Percentiles rank a stretch among this genome's conserved stretches.
These are phyloP conservation scores for Trametes pubescens DNA, from an alignment of 1,284 basidiomycete species.

Conservation along the genomic window DNA sequence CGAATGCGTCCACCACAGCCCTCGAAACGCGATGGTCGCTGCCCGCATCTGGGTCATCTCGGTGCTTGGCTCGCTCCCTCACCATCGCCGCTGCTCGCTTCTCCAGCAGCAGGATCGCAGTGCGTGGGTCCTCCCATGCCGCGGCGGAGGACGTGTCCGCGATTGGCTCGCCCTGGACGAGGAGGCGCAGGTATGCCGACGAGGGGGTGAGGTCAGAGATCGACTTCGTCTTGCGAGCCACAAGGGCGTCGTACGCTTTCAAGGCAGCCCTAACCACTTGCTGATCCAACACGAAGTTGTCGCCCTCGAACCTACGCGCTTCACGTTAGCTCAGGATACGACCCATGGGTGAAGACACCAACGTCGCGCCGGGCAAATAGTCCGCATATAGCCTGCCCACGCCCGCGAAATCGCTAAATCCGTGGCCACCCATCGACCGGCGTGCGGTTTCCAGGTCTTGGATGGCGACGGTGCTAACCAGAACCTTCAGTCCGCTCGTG, in stretches of 20 bases:
- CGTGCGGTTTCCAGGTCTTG: conserved; percentile 74
- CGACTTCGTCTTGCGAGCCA: conserved; percentile 24
- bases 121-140: conserved; percentile 43
- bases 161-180: conserved; percentile 40
- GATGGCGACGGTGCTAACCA: conserved; percentile 61
- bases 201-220: conserved; percentile 52
- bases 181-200: conserved; percentile 60
- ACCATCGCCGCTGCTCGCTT: conserved; percentile 70
- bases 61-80: conserved; percentile 52
- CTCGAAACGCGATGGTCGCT: conserved; percentile 64
- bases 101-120: conserved; percentile 60
- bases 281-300: conserved; percentile 78
- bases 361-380: conserved; percentile 73
- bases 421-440: conserved; percentile 81
- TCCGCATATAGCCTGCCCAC: conserved; percentile 72
- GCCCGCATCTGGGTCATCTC: conserved; percentile 55
- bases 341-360: conserved; percentile 27
- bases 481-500: conserved; percentile 74
- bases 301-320: conserved; percentile 69
- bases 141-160: neutral
- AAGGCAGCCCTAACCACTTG: conserved; percentile 78
- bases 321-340: neutral
- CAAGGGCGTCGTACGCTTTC: conserved; percentile 56
- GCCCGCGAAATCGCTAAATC: conserved; percentile 75
- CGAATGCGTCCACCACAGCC: conserved; percentile 74